A percentile compares a stretch with the other conserved stretches of the same genome.
Evolutionary conservation across 164 flowering plant genomes (phyloP).

Genomic region (Houttuynia cordata): DNA sequence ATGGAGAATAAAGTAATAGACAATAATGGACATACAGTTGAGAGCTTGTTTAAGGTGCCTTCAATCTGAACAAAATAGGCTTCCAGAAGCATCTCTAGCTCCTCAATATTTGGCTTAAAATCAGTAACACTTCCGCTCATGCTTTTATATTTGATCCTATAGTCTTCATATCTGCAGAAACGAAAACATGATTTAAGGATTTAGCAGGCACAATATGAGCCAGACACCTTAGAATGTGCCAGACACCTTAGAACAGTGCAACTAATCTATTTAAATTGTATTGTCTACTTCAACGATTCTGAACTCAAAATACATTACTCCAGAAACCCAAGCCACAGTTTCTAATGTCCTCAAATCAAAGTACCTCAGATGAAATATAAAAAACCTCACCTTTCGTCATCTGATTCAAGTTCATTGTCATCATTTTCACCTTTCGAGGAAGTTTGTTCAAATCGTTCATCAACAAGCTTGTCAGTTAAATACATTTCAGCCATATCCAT

Average conservation of each 20-base stretch:
- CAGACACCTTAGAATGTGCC: neutral
- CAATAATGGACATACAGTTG: slow-evolving; percentile 19
- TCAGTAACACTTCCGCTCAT: slow-evolving; percentile 7
- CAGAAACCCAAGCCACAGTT: neutral
- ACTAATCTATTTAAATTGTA: neutral
- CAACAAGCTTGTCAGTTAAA: slow-evolving; percentile 39
- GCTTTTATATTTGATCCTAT: slow-evolving; percentile 11
- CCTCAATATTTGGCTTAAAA: slow-evolving; percentile 32
- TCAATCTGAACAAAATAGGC: slow-evolving; percentile 45
- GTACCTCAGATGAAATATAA: no score
- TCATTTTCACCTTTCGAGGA: slow-evolving; percentile 13
- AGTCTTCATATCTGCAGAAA: slow-evolving; percentile 19
- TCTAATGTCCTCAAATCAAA: neutral
- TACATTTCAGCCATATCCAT: slow-evolving; percentile 54
- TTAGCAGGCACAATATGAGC: neutral
- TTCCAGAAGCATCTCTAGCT: slow-evolving; percentile 45
- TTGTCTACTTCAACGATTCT: neutral
- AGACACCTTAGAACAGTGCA: neutral
- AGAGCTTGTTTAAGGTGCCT: slow-evolving; percentile 35
- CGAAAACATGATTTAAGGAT: neutral
- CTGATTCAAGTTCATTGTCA: slow-evolving; percentile 9
- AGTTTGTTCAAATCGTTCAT: slow-evolving; percentile 9
- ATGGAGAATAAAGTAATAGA: neutral
- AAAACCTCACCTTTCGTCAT: slow-evolving; percentile 18
- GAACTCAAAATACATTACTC: no score